Evolutionary conservation across 495 filamentous ascomycete species (phyloP), one percentile per base, ranked within the genome.

Genomic region (Chaetomium fimeti): DNA sequence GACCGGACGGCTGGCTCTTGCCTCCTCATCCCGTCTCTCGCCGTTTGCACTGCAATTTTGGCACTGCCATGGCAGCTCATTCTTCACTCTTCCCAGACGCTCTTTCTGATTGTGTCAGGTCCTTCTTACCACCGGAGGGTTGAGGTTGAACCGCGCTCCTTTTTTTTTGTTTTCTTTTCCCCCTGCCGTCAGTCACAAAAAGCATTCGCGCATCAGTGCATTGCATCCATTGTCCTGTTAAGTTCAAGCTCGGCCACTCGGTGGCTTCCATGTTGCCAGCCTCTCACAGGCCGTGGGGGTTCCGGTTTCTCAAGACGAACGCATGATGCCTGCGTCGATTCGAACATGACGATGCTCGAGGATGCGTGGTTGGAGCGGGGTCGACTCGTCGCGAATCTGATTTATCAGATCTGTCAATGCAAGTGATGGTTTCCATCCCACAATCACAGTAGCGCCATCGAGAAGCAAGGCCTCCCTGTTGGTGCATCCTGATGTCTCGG

Each of bases 401-500:
- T 24, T 27, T 51, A 24, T 51, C 48, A 27, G 9, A 27, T 51
- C 22, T 6, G 7, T 15, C 48, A 47, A 47, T 47, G 5, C 43
- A 20, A 47, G 43, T 22, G 18, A 18, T 47, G 24, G 48, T 13
- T 15, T 15, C 18, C 24, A 27, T 24, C 22, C 16, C 48, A 27
- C 32, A 9, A 5, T 11, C 32, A 11, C 32, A 36, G 32, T 51
- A 20, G 48, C 48, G 48, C 9, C 22, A 51, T 51, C 22, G 22
- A 51, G 22, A 27, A 27, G 24, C 24, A 51, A 4, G 24, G 22
- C 48, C 32, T 36, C 3, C 32, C 32, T 36, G 32, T 9, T 36
- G 32, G 32, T 9, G 32, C 32, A 16, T 51, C 48, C 48, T 24
- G 48, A 22, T 51, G 48, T 51, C 48, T 51, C 48, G 48, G 45